These are phyloP conservation scores for Ascochyta pisi DNA, from an alignment of 2,329 filamentous ascomycete species.

Conservation along the genomic window DNA sequence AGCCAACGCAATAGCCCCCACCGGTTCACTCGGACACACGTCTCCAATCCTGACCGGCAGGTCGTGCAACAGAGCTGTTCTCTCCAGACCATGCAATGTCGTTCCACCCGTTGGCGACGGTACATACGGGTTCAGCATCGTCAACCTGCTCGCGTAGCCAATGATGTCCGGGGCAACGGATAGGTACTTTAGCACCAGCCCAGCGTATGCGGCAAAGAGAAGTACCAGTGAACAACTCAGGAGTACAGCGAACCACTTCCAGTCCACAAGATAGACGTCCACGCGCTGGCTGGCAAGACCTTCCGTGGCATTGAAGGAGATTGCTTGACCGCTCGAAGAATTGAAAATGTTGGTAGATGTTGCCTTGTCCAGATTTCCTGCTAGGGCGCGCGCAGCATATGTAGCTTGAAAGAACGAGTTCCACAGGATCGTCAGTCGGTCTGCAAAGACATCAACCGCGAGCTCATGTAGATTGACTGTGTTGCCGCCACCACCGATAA, in stretches of 20 bases:
- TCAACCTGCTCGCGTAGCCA: conserved; percentile 34
- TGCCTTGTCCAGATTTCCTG: conserved; percentile 28
- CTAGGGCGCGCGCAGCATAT: conserved; percentile 27
- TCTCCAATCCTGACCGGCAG: conserved; percentile 38
- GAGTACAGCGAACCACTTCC: conserved; percentile 37
- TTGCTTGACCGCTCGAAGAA: neutral
- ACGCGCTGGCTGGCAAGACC: conserved; percentile 11
- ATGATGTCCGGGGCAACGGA: conserved; percentile 40
- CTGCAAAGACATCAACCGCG: conserved; percentile 23
- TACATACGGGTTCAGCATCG: conserved; percentile 35
- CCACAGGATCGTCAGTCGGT: conserved; percentile 33
- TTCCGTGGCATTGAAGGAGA: conserved; percentile 27
- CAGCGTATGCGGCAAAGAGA: conserved; percentile 33
- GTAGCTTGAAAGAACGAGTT: conserved; percentile 41
- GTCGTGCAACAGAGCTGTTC: conserved; percentile 32
- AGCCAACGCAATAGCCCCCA: conserved; percentile 38
- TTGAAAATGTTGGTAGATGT: conserved; percentile 16
- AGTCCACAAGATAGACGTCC: conserved; percentile 29
- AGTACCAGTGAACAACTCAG: conserved; percentile 34
- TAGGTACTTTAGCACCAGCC: conserved; percentile 36
- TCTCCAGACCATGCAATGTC: conserved; percentile 35
- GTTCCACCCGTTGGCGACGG: conserved; percentile 34
- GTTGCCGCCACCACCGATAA: conserved; percentile 24
- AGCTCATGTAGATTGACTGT: conserved; percentile 31
- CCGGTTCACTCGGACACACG: conserved; percentile 35